Evolutionary conservation across 805 yeast genomes (phyloP), one percentile per base, ranked within the genome.

Genomic region (Lipomyces anomalus): DNA sequence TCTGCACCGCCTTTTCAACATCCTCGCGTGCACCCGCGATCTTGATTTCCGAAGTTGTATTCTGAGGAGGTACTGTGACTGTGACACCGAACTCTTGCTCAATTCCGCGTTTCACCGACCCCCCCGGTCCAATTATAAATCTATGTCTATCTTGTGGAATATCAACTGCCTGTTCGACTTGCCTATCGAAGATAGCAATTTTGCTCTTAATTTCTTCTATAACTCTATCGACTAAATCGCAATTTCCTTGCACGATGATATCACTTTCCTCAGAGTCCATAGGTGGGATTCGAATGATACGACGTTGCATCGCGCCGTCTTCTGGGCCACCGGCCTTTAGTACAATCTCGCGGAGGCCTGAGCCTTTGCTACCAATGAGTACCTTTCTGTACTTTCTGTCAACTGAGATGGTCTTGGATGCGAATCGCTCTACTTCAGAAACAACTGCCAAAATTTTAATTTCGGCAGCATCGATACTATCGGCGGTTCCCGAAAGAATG

Each of bases 331-430:
- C 95, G 32, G 96, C 95, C 43, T 75, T 76, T 40, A 75, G 59
- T 42, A 89, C 78, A 43, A 92, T 84, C 40, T 79, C 84, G 56
- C 81, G 78, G 68, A 84, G 78, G 18, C 72, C 76, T 22, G 82
- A 71, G 47, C 95, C 95, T 50, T 79, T 78, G 46, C 80, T 75
- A 26, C 97, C 97, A 49, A 87, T 78, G 55, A 90, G 71, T 44
- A 73, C 74, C 58, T 82, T 79, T 63, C 83, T 88, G 68, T 78
- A 81, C 60, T 82, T 78, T 43, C 83, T 81, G 53, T 81, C 81
- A 47, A 90, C 86, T 18, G 74, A 75, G 36, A 90, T 58, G 6
- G 77, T 68, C 45, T 72, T 74, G 16, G 78, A 72, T 23, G 76
- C 71, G 47, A 69, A 70, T 67, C 84, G 86, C 52, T 81, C 78